Conservation (phyloP, 169 alveolate genomes). For the Plasmodium fragile region DNA sequence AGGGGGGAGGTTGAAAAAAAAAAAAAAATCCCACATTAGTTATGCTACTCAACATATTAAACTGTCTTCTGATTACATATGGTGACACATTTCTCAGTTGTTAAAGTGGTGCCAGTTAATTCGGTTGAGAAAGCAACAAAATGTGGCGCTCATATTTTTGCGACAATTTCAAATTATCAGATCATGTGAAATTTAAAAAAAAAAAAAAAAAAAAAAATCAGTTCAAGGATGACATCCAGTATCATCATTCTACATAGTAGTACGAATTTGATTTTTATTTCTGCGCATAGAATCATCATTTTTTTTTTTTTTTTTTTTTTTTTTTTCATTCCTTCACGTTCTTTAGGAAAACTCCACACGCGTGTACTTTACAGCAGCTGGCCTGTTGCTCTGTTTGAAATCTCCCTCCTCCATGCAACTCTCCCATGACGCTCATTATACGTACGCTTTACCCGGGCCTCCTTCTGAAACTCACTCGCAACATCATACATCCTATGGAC, state of each 20-base stretch:
- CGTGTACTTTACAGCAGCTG: neutral
- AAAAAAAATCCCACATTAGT: neutral
- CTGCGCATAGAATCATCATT: constrained; percentile 73
- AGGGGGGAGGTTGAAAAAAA: constrained; percentile 4
- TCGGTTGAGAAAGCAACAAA: neutral
- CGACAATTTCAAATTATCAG: neutral
- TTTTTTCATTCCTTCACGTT: neutral
- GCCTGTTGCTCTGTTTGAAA: neutral
- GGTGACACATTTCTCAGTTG: neutral
- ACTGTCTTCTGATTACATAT: neutral
- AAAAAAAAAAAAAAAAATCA: constrained; percentile 69
- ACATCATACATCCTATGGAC: constrained; percentile 75
- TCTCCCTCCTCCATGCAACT: neutral
- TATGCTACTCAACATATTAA: neutral
- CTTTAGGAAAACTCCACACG: too few species aligned
- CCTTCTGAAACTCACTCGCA: constrained; percentile 69
- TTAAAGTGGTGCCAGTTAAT: neutral
- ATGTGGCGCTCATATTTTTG: neutral
- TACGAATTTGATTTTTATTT: constrained; percentile 37
- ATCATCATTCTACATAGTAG: constrained; percentile 76
- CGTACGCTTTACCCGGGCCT: constrained; percentile 59
- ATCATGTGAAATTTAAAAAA: neutral
- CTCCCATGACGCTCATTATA: neutral
- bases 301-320: constrained; percentile 32
- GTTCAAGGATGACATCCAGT: constrained; percentile 73